Evolutionary conservation across 306 rosid genomes (phyloP).

Genomic region (Dicorynia guianensis): DNA sequence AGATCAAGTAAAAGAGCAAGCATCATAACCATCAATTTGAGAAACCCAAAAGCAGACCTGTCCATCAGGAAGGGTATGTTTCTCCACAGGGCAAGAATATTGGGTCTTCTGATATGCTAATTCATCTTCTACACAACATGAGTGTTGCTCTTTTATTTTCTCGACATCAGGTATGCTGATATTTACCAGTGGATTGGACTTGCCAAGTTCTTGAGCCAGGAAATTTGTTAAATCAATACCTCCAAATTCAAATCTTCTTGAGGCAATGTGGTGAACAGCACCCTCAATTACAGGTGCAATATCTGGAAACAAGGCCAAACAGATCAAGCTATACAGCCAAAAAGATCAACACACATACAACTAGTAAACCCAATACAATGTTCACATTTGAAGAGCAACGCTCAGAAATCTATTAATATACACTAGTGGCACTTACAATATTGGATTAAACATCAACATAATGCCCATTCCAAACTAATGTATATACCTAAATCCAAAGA

Average conservation of each 20-base stretch:
- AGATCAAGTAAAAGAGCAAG: conserved; percentile 35
- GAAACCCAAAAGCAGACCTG: conserved; percentile 67
- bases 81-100: conserved; percentile 70
- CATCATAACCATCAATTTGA: not conserved
- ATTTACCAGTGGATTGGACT: conserved; percentile 76
- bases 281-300: conserved; percentile 99
- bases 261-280: conserved; percentile 98
- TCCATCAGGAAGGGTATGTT: conserved; percentile 95
- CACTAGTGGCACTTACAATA: conserved; percentile 22
- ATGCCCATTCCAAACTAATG: conserved; percentile 11
- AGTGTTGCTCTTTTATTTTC: conserved; percentile 84
- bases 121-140: conserved; percentile 95
- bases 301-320: conserved; percentile 58
- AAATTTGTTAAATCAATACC: conserved; percentile 83
- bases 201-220: conserved; percentile 89
- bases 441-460: conserved; percentile 15
- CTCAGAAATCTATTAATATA: conserved; percentile 4
- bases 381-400: conserved; percentile 22
- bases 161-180: conserved; percentile 79
- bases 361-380: conserved; percentile 16
- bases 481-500: conserved; percentile 1
- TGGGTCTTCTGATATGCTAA: conserved; percentile 77
- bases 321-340: conserved; percentile 15
- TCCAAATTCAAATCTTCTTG: conserved; percentile 95
- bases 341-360: not conserved